Percentiles rank a stretch among this genome's conserved stretches.
phyloP scores from a whole-genome alignment of 306 rosid species.

The Pachyrhizus erosus region DNA sequence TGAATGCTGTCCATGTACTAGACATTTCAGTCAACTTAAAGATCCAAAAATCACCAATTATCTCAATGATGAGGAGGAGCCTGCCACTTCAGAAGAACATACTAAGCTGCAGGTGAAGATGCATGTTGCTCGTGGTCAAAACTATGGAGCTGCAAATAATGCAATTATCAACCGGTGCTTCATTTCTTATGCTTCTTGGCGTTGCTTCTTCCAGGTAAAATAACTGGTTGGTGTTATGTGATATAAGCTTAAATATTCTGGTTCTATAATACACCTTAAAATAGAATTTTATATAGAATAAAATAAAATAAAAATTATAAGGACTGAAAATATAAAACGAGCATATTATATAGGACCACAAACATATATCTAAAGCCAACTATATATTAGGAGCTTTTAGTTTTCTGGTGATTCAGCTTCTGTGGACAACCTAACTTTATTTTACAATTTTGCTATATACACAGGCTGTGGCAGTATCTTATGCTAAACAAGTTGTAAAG shows the following conservation, averaged over 20 bases:
- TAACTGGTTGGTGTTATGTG: background rate
- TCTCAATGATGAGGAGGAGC: background rate
- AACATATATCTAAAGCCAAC: too few species aligned
- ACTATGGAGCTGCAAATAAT: background rate
- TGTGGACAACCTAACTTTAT: background rate
- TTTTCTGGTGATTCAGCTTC: background rate
- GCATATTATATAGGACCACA: too few species aligned
- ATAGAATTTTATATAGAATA: too few species aligned
- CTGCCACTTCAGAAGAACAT: background rate
- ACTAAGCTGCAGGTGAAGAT: conserved; percentile 5
- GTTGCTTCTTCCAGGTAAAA: conserved; percentile 31
- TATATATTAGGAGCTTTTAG: background rate
- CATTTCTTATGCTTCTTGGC: conserved; percentile 34
- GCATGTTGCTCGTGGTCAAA: conserved; percentile 1
- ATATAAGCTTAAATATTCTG: background rate
- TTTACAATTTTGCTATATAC: background rate
- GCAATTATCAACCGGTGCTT: background rate
- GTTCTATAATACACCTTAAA: too few species aligned
- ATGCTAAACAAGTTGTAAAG: conserved; percentile 6
- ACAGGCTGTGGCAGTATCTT: conserved; percentile 37
- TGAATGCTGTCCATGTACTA: background rate
- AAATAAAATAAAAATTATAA: too few species aligned
- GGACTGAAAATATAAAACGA: too few species aligned
- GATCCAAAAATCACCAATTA: background rate
- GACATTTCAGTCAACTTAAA: background rate